Conservation (phyloP, 148 eudicot genomes). For the Pharnaceum exiguum region DNA sequence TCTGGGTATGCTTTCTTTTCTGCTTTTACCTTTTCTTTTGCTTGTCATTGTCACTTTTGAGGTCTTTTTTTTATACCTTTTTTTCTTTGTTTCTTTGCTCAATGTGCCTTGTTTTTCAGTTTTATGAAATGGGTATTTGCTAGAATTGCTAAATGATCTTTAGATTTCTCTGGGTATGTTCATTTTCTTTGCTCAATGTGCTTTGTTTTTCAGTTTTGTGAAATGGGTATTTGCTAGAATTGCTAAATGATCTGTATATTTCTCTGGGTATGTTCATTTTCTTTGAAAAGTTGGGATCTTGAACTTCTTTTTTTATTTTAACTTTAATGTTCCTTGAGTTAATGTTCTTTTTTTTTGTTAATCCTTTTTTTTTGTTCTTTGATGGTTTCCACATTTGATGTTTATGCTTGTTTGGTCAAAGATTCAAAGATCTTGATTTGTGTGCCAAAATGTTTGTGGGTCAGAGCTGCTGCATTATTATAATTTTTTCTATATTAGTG, state of each 20-base stretch:
- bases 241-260: slow-evolving; percentile 3
- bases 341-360: neutral
- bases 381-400: neutral
- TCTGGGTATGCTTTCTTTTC: slow-evolving; percentile 15
- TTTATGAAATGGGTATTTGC: slow-evolving; percentile 9
- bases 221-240: slow-evolving; percentile 1
- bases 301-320: neutral
- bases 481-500: slow-evolving; percentile 1
- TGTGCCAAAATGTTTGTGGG: neutral
- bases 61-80: neutral
- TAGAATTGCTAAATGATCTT: no score
- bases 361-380: neutral
- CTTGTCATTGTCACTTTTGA: slow-evolving; percentile 13
- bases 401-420: neutral
- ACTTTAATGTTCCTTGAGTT: neutral
- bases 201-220: neutral
- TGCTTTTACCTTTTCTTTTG: neutral
- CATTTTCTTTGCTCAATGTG: neutral
- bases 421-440: slow-evolving; percentile 9
- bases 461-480: neutral
- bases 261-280: neutral
- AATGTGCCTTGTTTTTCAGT: neutral
- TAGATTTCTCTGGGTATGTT: no score
- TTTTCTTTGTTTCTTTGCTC: neutral
- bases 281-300: slow-evolving; percentile 1